Conservation (phyloP, 805 yeast genomes). For the Candida boleticola region DNA sequence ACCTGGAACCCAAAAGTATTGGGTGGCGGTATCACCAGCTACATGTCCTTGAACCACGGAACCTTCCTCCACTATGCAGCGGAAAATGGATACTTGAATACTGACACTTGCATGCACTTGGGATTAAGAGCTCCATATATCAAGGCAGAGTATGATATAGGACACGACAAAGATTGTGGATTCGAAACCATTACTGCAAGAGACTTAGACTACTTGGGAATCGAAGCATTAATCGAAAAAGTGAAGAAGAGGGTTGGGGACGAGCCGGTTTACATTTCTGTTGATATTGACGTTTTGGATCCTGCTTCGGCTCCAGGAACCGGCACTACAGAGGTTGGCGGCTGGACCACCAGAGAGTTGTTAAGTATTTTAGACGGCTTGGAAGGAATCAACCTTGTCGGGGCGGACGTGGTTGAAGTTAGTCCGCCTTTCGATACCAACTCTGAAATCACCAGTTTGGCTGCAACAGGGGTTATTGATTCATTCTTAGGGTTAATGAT, state of each 20-base stretch:
- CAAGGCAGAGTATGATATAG: slow-evolving; percentile 30
- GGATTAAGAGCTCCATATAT: slow-evolving; percentile 67
- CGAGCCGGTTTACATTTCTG: slow-evolving; percentile 43
- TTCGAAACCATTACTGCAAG: slow-evolving; percentile 45
- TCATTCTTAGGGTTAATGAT: slow-evolving; percentile 47
- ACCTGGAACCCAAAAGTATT: slow-evolving; percentile 65
- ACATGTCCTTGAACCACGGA: slow-evolving; percentile 63
- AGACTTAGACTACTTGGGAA: slow-evolving; percentile 44
- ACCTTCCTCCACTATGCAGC: slow-evolving; percentile 69
- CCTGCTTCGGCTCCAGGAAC: slow-evolving; percentile 77
- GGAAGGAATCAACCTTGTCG: slow-evolving; percentile 60
- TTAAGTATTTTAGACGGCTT: slow-evolving; percentile 57
- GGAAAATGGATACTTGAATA: slow-evolving; percentile 57
- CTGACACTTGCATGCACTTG: slow-evolving; percentile 52
- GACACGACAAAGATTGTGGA: slow-evolving; percentile 53
- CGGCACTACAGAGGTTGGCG: slow-evolving; percentile 78
- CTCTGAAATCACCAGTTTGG: slow-evolving; percentile 59
- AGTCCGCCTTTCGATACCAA: slow-evolving; percentile 63
- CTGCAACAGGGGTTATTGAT: slow-evolving; percentile 64
- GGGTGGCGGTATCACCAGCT: slow-evolving; percentile 62
- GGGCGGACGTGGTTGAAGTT: slow-evolving; percentile 77
- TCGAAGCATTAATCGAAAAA: slow-evolving; percentile 31
- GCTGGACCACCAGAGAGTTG: slow-evolving; percentile 66
- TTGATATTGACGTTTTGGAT: slow-evolving; percentile 65
- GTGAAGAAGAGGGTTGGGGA: slow-evolving; percentile 36